These are phyloP conservation scores for Sclerotinia borealis DNA, from an alignment of 2,329 filamentous ascomycete genomes.

Conservation along the genomic window DNA sequence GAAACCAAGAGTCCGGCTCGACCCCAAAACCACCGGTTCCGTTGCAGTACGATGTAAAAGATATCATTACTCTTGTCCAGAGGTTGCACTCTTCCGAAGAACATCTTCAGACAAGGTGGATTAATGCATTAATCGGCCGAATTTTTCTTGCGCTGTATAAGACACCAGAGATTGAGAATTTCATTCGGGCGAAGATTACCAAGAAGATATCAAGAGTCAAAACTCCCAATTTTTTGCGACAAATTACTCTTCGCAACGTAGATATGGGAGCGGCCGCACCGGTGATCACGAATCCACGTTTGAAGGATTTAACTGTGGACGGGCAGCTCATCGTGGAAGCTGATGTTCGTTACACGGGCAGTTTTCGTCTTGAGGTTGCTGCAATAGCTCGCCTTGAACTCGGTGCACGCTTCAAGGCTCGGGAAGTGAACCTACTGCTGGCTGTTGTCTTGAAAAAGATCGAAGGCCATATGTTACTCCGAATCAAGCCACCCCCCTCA, in stretches of 20 bases:
- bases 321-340: slow-evolving; percentile 84
- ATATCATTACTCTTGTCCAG: slow-evolving; percentile 86
- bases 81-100: slow-evolving; percentile 88
- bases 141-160: slow-evolving; percentile 84
- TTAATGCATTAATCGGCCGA: slow-evolving; percentile 85
- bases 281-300: slow-evolving; percentile 78
- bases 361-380: slow-evolving; percentile 82
- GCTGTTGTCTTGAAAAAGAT: slow-evolving; percentile 79
- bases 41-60: slow-evolving; percentile 72
- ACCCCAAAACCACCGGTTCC: slow-evolving; percentile 58
- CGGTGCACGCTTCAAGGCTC: slow-evolving; percentile 78
- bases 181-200: slow-evolving; percentile 78
- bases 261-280: slow-evolving; percentile 83
- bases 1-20: slow-evolving; percentile 69
- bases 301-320: slow-evolving; percentile 86
- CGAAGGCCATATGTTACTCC: slow-evolving; percentile 77
- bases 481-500: slow-evolving; percentile 90
- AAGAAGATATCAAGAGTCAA: slow-evolving; percentile 96
- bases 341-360: slow-evolving; percentile 83
- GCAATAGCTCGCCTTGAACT: slow-evolving; percentile 91
- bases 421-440: slow-evolving; percentile 83
- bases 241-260: slow-evolving; percentile 75
- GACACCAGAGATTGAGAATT: slow-evolving; percentile 72
- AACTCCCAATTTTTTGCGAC: slow-evolving; percentile 82
- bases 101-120: slow-evolving; percentile 82